Percentiles rank a stretch among this genome's conserved stretches.
Evolutionary conservation across 2,329 filamentous ascomycete genomes (phyloP).

Genomic region (Triangularia verruculosa): DNA sequence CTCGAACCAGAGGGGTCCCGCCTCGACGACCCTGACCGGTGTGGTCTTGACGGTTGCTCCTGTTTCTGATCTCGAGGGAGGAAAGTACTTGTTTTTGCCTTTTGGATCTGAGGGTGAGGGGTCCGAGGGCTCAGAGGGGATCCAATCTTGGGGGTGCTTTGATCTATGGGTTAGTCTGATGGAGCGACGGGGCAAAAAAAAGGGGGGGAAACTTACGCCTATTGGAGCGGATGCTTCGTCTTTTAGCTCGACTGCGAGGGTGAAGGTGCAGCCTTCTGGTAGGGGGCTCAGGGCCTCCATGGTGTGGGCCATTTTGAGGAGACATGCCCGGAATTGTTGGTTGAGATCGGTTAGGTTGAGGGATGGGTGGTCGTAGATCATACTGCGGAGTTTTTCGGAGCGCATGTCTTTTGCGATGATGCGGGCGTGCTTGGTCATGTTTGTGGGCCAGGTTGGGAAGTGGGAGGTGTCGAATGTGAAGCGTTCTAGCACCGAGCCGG

Average conservation of each 20-base stretch:
- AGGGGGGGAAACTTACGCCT: constrained; percentile 42
- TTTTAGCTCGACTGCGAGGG: constrained; percentile 70
- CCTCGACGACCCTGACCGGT: constrained; percentile 52
- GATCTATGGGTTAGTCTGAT: background rate
- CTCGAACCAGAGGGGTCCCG: constrained; percentile 62
- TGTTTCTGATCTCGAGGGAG: constrained; percentile 32
- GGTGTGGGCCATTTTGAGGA: constrained; percentile 60
- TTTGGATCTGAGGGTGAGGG: constrained; percentile 27
- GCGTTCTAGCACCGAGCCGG: constrained; percentile 51
- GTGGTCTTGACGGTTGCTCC: constrained; percentile 41
- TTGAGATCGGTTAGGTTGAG: constrained; percentile 61
- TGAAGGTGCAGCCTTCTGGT: constrained; percentile 68
- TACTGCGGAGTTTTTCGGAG: constrained; percentile 25
- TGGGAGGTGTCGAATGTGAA: constrained; percentile 58
- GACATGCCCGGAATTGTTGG: constrained; percentile 67
- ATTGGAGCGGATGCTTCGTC: constrained; percentile 58
- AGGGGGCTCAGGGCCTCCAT: constrained; percentile 56
- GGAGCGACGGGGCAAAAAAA: background rate
- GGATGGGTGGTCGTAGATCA: constrained; percentile 7
- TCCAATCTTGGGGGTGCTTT: constrained; percentile 60
- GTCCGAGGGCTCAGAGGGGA: constrained; percentile 53
- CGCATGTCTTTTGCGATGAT: constrained; percentile 20
- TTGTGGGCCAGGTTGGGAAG: constrained; percentile 46
- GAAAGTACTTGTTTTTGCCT: constrained; percentile 23
- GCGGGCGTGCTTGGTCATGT: constrained; percentile 25